Base-by-base conservation (phyloP, 2,329 filamentous ascomycete genomes). In the Penicillium fuscoglaucum region DNA sequence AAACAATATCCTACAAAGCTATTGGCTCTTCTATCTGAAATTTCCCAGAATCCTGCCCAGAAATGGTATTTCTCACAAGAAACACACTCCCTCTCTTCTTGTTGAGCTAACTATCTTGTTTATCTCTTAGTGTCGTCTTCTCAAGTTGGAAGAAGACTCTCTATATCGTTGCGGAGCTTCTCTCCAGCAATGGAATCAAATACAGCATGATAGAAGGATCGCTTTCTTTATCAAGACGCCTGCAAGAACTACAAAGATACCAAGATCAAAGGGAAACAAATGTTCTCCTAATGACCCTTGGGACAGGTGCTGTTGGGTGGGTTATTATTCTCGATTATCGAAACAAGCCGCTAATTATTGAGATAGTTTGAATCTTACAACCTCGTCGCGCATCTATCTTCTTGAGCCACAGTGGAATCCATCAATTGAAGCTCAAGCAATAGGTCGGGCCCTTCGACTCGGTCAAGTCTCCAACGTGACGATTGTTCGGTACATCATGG, bases 321-420 rank as follows among this genome's bases (percentile, higher is more conserved):
- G 37, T 19, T 12, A 19, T 6, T 10, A 8, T 40, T 10, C n/a
- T 12, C n/a, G 9, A 19, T 19, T 19, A 6, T 40, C 37, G 5
- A 12, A 9, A 19, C 9, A 33, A 33, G 13, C 31, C 13, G 5
- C 6, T 33, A 5, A 19, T 40, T 4, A 40, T 19, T 12, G 37
- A 39, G 37, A 40, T 19, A 40, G n/a, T 19, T n/a, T 40, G n/a
- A 40, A 40, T 40, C 17, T 40, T 40, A 19, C 37, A 19, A 40
- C 37, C 9, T 40, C 37, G n/a, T 53, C 49, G 21, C 47, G 55
- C 21, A 58, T 54, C 9, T 58, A 54, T 5, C 37, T 48, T n/a
- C 49, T 58, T 29, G 55, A 58, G 44, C 50, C 55, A 13, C 55
- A 58, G 39, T 58, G 50, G 55, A 58, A 58, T 7, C 55, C 55